Evolutionary conservation across 805 yeast species (phyloP).

Genomic region (Ogataea ramenticola): DNA sequence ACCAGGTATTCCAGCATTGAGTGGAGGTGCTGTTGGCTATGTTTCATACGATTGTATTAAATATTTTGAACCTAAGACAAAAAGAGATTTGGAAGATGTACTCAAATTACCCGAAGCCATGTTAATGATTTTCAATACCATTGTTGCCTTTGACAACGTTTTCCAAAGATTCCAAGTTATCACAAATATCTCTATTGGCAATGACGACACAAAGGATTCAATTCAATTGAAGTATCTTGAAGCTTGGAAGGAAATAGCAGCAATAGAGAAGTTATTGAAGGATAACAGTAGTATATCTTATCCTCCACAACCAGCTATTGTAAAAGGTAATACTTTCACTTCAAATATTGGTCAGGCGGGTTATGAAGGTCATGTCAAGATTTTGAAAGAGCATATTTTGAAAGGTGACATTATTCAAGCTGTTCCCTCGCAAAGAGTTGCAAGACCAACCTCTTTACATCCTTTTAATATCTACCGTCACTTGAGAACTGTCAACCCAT

Average conservation of each 20-base stretch:
- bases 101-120: conserved; percentile 86
- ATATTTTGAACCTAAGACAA: conserved; percentile 92
- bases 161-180: conserved; percentile 89
- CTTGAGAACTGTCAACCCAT: conserved; percentile 91
- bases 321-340: conserved; percentile 57
- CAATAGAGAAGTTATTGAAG: conserved; percentile 42
- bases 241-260: conserved; percentile 54
- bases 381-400: conserved; percentile 71
- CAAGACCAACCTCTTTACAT: conserved; percentile 90
- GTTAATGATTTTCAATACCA: conserved; percentile 83
- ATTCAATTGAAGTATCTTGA: conserved; percentile 40
- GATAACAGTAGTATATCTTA: conserved; percentile 40
- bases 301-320: conserved; percentile 74
- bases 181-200: conserved; percentile 56
- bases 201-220: conserved; percentile 20
- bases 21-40: conserved; percentile 97
- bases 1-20: conserved; percentile 75
- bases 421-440: conserved; percentile 95
- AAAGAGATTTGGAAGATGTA: conserved; percentile 66
- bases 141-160: conserved; percentile 90
- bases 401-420: conserved; percentile 96
- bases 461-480: conserved; percentile 96
- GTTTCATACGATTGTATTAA: conserved; percentile 94
- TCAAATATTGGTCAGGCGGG: conserved; percentile 94
- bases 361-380: conserved; percentile 74